These are phyloP conservation scores for Salix purpurea DNA, from an alignment of 345 rosid genomes.

Conservation along the genomic window DNA sequence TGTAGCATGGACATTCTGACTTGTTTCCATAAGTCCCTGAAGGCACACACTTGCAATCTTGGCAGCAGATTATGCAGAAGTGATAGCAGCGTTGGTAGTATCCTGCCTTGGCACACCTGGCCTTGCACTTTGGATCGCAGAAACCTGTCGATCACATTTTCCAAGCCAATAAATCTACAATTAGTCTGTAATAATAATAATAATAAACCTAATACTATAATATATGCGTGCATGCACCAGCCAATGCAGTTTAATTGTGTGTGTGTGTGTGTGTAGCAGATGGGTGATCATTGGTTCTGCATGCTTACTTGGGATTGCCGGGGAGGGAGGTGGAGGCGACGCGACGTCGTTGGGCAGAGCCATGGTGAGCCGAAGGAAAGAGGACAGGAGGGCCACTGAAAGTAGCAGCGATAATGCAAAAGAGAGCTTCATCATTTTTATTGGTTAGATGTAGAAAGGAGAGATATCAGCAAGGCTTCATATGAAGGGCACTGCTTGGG, in stretches of 20 bases:
- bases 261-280: neutral
- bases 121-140: slow-evolving; percentile 17
- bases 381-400: slow-evolving; percentile 7
- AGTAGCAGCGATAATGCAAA: slow-evolving; percentile 6
- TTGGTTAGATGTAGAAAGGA: too few relatives aligned
- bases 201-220: neutral
- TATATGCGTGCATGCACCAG: neutral
- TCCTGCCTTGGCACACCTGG: slow-evolving; percentile 17
- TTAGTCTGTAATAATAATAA: neutral
- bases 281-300: neutral
- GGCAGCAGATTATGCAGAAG: slow-evolving; percentile 22
- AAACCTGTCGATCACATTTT: neutral
- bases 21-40: slow-evolving; percentile 24
- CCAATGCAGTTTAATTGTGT: neutral
- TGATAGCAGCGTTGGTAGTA: slow-evolving; percentile 12
- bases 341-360: neutral
- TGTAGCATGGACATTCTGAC: slow-evolving; percentile 27
- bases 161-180: neutral
- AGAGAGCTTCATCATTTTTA: slow-evolving; percentile 14
- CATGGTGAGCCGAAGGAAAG: slow-evolving; percentile 7
- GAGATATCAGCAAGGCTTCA: neutral
- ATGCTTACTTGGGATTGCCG: neutral
- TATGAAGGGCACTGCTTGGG: too few relatives aligned
- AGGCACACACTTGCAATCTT: slow-evolving; percentile 24
- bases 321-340: slow-evolving; percentile 1